A percentile compares a stretch with the other conserved stretches of the same genome.
phyloP scores from a whole-genome alignment of 345 rosid genomes.

The Eucalyptus curtisii region DNA sequence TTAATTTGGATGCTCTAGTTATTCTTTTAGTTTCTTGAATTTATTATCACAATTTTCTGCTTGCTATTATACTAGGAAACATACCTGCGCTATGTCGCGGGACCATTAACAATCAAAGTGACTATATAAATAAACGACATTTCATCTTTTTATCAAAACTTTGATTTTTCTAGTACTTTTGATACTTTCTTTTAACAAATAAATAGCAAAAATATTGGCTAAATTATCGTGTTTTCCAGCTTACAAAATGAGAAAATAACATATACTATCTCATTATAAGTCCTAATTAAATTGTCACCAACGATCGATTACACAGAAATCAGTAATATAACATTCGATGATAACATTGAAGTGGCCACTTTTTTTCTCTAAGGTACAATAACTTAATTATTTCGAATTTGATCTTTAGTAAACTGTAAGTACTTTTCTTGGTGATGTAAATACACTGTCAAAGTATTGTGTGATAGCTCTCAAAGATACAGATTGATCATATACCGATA shows the following conservation, averaged over 20 bases:
- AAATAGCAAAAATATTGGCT: neutral
- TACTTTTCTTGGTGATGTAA: neutral
- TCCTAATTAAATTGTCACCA: neutral
- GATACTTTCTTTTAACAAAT: neutral
- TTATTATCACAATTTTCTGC: neutral
- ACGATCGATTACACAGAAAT: no score
- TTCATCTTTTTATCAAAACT: neutral
- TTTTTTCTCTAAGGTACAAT: no score
- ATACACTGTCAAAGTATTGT: neutral
- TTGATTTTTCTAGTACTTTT: neutral
- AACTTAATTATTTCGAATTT: no score
- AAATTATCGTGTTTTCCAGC: neutral
- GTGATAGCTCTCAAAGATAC: no score
- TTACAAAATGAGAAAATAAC: neutral
- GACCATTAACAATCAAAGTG: neutral
- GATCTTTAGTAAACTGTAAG: neutral
- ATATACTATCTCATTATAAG: accelerated
- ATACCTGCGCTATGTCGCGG: neutral
- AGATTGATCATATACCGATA: no score
- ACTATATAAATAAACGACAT: neutral
- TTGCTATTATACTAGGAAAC: neutral
- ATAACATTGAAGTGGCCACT: no score
- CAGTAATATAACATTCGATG: no score
- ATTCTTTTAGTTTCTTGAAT: neutral
- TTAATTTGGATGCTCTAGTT: neutral